Conservation (phyloP, 2,329 filamentous ascomycete genomes). For the Pseudogymnoascus sp. region DNA sequence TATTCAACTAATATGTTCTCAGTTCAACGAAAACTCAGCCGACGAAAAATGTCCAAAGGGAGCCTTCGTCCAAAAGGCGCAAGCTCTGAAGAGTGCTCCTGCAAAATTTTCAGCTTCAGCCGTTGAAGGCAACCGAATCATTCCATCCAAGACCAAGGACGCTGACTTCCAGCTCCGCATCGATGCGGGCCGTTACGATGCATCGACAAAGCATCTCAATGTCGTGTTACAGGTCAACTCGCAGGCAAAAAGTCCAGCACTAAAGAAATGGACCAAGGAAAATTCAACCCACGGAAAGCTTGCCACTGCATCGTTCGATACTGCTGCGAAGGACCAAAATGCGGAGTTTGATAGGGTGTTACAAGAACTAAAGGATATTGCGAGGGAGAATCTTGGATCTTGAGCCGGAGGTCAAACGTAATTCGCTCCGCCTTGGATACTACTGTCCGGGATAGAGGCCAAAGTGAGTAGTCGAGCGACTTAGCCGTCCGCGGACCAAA, state of each 20-base stretch:
- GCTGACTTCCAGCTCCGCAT: background rate
- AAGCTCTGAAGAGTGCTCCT: background rate
- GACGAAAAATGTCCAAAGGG: constrained; percentile 20
- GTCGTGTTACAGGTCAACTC: constrained; percentile 5
- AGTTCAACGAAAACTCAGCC: constrained; percentile 27
- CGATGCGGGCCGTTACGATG: background rate
- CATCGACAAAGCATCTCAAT: background rate
- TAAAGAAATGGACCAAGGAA: constrained; percentile 6
- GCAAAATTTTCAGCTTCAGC: background rate
- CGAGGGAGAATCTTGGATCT: background rate
- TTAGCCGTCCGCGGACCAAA: no score
- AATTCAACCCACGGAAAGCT: constrained; percentile 5
- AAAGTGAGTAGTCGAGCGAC: no score
- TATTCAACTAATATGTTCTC: constrained; percentile 15
- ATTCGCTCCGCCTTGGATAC: background rate
- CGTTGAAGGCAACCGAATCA: background rate
- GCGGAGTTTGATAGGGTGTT: background rate
- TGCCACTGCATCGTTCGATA: background rate
- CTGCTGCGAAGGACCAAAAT: constrained; percentile 1
- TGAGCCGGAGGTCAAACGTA: background rate
- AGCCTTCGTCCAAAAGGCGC: background rate
- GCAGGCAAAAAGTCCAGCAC: background rate
- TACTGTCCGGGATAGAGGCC: no score
- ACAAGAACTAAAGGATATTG: background rate
- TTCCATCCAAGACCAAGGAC: constrained; percentile 1